phyloP scores from a whole-genome alignment of 331 rosid species.

The Malus hybrid region DNA sequence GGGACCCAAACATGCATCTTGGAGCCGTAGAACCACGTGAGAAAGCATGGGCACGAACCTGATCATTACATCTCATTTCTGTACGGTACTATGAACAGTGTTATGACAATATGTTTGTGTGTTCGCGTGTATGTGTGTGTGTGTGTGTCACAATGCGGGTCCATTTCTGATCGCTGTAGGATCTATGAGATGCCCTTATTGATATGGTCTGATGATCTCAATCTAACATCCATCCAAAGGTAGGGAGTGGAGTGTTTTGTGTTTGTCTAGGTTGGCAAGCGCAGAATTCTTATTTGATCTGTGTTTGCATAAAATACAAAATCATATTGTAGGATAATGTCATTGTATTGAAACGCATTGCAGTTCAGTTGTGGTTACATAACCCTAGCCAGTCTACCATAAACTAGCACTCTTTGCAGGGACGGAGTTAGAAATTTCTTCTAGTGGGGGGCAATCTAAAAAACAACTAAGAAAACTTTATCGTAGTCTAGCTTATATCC shows the following conservation, averaged over 20 bases:
- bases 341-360: no score
- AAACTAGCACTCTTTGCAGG: no score
- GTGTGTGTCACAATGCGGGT: no score
- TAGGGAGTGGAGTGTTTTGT: not conserved
- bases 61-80: not conserved
- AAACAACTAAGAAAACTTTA: no score
- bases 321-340: no score
- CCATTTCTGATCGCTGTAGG: not conserved
- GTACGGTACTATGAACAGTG: not conserved
- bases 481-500: no score
- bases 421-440: no score
- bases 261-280: not conserved
- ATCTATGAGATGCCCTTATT: not conserved
- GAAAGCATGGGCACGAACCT: conserved; percentile 21
- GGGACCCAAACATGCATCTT: conserved; percentile 13
- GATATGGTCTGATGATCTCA: not conserved
- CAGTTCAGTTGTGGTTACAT: no score
- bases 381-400: no score
- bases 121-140: no score
- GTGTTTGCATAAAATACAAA: no score
- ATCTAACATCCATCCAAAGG: not conserved
- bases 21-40: conserved; percentile 26
- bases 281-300: not conserved
- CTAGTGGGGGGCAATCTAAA: no score
- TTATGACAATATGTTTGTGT: not conserved